Evolutionary conservation across 495 filamentous ascomycete genomes (phyloP), one percentile per base, ranked within the genome.

Genomic region (Tetracladium marchalianum): DNA sequence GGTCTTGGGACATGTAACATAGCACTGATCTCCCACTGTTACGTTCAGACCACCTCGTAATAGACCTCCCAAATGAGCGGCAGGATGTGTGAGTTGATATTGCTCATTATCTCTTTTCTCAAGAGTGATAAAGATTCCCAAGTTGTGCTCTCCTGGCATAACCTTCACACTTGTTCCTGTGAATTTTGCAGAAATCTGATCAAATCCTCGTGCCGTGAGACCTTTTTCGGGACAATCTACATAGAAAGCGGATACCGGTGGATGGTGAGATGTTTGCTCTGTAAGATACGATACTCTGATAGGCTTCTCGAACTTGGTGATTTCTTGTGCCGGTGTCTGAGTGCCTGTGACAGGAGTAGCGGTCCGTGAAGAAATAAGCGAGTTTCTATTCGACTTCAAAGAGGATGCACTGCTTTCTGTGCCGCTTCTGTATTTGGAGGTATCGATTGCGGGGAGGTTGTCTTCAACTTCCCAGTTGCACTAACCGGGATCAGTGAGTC

Each of bases 221-320:
- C 90, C 92, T 59, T 87, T 92, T 43, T 92, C 86, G 0, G 88
- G 87, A 56, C 92, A 97, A 62, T 89, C 84, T 50, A 96, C 79
- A 63, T 83, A 93, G 67, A 94, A 98, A 1, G 92, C 92, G 38
- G 90, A 96, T 52, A 98, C 90, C 11, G 92, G 92, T 11, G 92
- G 92, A 69, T 98, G 92, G 49, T 98, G 92, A 6, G 90, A 96
- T n/a, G 92, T 88, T 58, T 98, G 92, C 62, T 98, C 92, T 5
- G 92, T 98, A 52, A 98, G 68, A 56, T 90, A 98, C 27, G 87
- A 95, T 41, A 98, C 76, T 47, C 80, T 80, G 54, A 90, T 75
- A 16, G 71, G 69, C 46, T 75, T 80, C 24, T 68, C 52, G 62
- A 22, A 59, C 55, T 39, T 73, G 60, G 48, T 65, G 67, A 40